Percentiles rank a stretch among this genome's conserved stretches.
Conservation (phyloP, 2,329 filamentous ascomycete species). For the Fusarium longipes region DNA sequence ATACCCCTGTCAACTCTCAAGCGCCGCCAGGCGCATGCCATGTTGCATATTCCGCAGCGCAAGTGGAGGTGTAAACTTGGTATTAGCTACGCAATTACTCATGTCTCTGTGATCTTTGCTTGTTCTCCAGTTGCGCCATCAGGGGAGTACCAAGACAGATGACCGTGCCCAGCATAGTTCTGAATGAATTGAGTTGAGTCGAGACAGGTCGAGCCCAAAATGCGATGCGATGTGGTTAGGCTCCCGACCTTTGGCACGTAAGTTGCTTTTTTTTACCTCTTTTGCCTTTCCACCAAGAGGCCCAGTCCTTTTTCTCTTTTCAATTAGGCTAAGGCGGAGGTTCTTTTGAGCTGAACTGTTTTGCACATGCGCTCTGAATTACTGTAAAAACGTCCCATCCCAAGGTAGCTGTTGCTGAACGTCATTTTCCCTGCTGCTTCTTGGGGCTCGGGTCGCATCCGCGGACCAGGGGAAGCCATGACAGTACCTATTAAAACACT, state of each 20-base stretch:
- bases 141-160: background rate
- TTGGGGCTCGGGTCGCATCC: conserved; percentile 29
- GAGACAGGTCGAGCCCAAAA: background rate
- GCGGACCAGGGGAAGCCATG: conserved; percentile 30
- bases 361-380: background rate
- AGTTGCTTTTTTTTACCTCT: background rate
- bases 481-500: conserved; percentile 4
- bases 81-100: conserved; percentile 32
- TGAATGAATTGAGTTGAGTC: conserved; percentile 12
- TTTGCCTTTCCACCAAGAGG: background rate
- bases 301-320: background rate
- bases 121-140: background rate
- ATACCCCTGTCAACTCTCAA: conserved; percentile 40
- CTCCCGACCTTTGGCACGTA: background rate
- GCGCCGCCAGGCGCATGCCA: conserved; percentile 35
- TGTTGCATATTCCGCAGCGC: conserved; percentile 30
- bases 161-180: conserved; percentile 5
- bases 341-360: background rate
- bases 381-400: background rate
- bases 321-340: background rate
- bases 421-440: conserved; percentile 10
- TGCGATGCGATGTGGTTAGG: background rate
- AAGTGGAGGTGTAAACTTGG: conserved; percentile 30
- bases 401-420: conserved; percentile 2
- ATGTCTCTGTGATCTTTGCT: conserved; percentile 25